Percentiles rank a stretch among this genome's conserved stretches.
These are phyloP conservation scores for Fistulifera solaris DNA, from an alignment of 108 stramenopile genomes.

Conservation along the genomic window DNA sequence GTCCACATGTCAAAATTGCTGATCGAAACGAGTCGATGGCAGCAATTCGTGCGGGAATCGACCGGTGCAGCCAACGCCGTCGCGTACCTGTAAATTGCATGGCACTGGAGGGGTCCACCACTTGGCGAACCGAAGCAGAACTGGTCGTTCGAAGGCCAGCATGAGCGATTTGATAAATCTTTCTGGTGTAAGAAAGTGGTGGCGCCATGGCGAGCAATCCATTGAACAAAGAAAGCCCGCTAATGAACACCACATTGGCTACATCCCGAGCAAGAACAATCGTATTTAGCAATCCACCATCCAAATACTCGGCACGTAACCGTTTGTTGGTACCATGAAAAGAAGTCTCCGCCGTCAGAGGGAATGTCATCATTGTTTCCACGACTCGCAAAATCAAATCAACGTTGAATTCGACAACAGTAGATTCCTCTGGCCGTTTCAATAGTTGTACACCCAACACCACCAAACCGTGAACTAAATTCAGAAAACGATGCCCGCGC, in stretches of 20 bases:
- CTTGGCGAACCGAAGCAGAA: conserved; percentile 21
- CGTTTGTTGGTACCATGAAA: conserved; percentile 38
- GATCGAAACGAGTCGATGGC: conserved; percentile 22
- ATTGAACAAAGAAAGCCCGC: conserved; percentile 25
- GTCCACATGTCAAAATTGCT: conserved; percentile 16
- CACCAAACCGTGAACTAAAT: too few species aligned
- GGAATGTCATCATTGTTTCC: conserved; percentile 29
- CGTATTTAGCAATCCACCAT: conserved; percentile 34
- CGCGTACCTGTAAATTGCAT: conserved; percentile 12
- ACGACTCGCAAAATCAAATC: conserved; percentile 21
- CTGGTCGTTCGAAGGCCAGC: conserved; percentile 31
- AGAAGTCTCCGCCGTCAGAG: conserved; percentile 26
- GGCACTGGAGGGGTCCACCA: conserved; percentile 29
- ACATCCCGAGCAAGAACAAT: conserved; percentile 12
- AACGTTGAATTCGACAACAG: conserved; percentile 6
- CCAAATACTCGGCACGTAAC: conserved; percentile 26
- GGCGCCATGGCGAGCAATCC: conserved; percentile 6
- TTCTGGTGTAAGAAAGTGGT: conserved; percentile 21
- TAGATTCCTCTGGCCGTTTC: too few species aligned
- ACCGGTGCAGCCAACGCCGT: conserved; percentile 33
- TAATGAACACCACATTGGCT: conserved; percentile 26
- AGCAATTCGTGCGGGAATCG: conserved; percentile 17
- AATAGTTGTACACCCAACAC: too few species aligned
- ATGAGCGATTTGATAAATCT: conserved; percentile 29
- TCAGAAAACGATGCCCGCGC: too few species aligned